Evolutionary conservation across 208 protist species (phyloP).

Genomic region (Leishmania tarentolae): DNA sequence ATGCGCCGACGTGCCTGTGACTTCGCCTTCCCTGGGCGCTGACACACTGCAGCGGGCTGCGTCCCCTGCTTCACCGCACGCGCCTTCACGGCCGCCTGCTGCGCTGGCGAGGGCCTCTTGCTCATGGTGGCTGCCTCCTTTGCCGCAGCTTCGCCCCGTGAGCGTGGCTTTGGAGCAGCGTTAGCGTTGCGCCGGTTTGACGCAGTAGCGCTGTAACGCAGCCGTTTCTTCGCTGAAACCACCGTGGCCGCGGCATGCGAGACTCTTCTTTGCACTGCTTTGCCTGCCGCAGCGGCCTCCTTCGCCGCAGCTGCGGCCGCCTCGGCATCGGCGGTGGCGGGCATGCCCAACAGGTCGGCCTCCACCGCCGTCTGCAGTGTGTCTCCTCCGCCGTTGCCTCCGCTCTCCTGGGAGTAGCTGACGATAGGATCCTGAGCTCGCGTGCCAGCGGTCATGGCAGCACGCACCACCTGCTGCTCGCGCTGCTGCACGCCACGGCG

Average conservation of each 20-base stretch:
- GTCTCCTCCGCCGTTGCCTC: background rate
- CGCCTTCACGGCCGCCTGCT: constrained; percentile 5
- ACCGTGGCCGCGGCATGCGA: background rate
- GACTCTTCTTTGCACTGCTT: background rate
- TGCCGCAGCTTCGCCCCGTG: background rate
- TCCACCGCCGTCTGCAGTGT: constrained; percentile 13
- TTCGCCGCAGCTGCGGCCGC: constrained; percentile 20
- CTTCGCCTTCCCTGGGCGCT: background rate
- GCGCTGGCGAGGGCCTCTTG: constrained; percentile 16
- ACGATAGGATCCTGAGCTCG: constrained; percentile 7
- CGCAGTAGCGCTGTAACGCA: background rate
- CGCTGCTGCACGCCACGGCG: constrained; percentile 41
- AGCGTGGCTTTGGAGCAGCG: background rate
- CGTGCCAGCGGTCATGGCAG: background rate
- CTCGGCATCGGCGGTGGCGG: constrained; percentile 40
- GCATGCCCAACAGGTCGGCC: constrained; percentile 33
- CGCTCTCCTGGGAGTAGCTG: constrained; percentile 18
- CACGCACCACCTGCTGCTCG: constrained; percentile 20
- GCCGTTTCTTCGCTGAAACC: background rate
- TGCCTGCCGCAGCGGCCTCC: background rate
- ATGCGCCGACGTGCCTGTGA: background rate
- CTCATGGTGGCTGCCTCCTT: background rate
- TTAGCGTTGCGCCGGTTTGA: background rate
- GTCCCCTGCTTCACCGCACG: background rate
- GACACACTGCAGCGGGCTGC: background rate